Base-by-base conservation (phyloP, 2,329 filamentous ascomycete species). In the Diaporthe nobilis region DNA sequence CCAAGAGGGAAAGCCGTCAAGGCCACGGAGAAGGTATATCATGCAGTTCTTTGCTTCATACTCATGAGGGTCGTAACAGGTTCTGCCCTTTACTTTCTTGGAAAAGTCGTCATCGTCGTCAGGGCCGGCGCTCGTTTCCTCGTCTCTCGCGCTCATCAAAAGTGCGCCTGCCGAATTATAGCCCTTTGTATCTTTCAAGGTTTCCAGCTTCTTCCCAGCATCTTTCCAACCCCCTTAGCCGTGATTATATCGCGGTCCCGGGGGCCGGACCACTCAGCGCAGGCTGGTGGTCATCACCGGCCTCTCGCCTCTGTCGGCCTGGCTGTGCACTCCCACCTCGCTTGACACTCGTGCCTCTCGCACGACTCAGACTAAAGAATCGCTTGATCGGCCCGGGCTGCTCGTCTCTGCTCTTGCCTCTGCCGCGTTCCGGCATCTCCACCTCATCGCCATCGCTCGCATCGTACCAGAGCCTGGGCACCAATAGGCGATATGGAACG, bases 401-500 rank as follows among this genome's bases (percentile, higher is more conserved):
- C 4, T 53, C 13, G 20, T 57, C 58, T 22, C 58, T 57, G 20
- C 58, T 72, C 57, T 72, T 53, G 47, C 61, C 53, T 67, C 75
- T 31, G 20, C 71, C 63, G 15, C 75, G 44, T 44, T 67, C 58
- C 44, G 74, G 74, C 65, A 76, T 53, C 58, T 78, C 75, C 47
- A 78, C 60, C 47, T 76, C 76, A 55, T 78, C 75, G 4, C 77
- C 77, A 25, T 78, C 78, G 8, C 77, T 65, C 31, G 84, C 82
- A n/a, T 90, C 88, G 75, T 92, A 92, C 84, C 88, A 89, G 71
- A 99, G 86, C 72, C 92, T 91, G 15, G 97, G 97, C 7, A 99
- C 93, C 2, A 98, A 89, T 7, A 99, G 86, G 53, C 95, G 89
- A 83, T 99, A 99, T 12, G 95, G 95, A 70, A 92, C 91, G 0